Evolutionary conservation across 129 eudicot genomes (phyloP).

Genomic region (Artemisia tridentata): DNA sequence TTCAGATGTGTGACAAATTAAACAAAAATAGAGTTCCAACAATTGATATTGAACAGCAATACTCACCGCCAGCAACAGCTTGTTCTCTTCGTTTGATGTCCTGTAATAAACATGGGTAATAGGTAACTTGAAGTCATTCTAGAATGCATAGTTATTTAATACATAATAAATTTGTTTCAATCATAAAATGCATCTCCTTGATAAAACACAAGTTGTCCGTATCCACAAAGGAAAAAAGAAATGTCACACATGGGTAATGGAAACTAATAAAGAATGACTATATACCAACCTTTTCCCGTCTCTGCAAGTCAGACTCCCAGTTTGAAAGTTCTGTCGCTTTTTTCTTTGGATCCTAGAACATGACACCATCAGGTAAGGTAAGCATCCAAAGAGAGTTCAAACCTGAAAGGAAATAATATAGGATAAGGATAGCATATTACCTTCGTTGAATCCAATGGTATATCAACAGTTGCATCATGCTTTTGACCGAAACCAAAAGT

Average conservation of each 20-base stretch:
- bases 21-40: slow-evolving; percentile 7
- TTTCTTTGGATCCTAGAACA: slow-evolving; percentile 63
- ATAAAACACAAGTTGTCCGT: neutral
- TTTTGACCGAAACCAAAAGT: slow-evolving; percentile 88
- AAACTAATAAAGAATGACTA: neutral
- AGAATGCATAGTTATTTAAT: slow-evolving; percentile 13
- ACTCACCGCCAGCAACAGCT: slow-evolving; percentile 80
- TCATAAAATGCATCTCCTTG: slow-evolving; percentile 7
- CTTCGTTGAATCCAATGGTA: slow-evolving; percentile 80
- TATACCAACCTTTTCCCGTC: slow-evolving; percentile 81
- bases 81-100: slow-evolving; percentile 94
- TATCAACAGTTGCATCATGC: slow-evolving; percentile 92
- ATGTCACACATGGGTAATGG: neutral
- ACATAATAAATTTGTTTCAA: neutral
- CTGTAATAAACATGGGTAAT: slow-evolving; percentile 46
- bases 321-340: slow-evolving; percentile 70
- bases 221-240: too few relatives aligned
- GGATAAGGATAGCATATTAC: slow-evolving; percentile 40
- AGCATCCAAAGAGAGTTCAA: slow-evolving; percentile 22
- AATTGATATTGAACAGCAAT: slow-evolving; percentile 1
- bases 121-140: slow-evolving; percentile 8
- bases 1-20: slow-evolving; percentile 16
- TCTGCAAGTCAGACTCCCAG: slow-evolving; percentile 88
- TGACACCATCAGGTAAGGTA: slow-evolving; percentile 5
- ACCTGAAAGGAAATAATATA: neutral